Conservation (phyloP, 352 stramenopile genomes). For the Ophiocytium majus region DNA sequence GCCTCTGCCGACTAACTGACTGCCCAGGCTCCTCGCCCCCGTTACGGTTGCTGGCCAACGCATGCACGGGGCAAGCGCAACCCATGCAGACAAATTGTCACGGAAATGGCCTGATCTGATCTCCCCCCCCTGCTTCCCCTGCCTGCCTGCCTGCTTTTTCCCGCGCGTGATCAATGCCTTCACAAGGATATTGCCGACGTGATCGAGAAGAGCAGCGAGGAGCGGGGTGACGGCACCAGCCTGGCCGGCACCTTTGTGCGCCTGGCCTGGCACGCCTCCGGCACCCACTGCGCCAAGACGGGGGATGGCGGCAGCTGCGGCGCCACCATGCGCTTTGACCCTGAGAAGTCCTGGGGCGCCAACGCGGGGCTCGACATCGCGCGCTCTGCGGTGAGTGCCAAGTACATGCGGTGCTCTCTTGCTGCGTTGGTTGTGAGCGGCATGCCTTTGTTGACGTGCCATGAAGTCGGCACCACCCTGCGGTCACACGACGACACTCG, state of each 20-base stretch:
- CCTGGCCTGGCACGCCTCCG: conserved; percentile 84
- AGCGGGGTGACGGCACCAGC: conserved; percentile 72
- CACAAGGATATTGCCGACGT: conserved; percentile 36
- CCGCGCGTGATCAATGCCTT: neutral
- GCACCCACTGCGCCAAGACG: neutral
- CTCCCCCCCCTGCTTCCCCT: neutral
- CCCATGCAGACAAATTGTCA: too few species aligned
- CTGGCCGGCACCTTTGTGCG: conserved; percentile 80
- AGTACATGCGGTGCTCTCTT: too few species aligned
- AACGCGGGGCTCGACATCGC: conserved; percentile 83
- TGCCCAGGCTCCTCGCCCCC: too few species aligned
- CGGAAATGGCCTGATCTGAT: too few species aligned
- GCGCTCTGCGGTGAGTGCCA: conserved; percentile 31
- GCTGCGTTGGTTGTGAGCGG: too few species aligned
- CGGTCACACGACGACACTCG: too few species aligned
- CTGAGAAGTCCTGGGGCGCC: conserved; percentile 81
- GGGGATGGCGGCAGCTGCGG: conserved; percentile 67
- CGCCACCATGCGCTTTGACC: conserved; percentile 80
- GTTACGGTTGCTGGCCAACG: too few species aligned
- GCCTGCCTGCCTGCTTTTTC: neutral
- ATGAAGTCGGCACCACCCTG: too few species aligned
- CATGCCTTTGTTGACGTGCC: too few species aligned
- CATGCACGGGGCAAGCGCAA: too few species aligned
- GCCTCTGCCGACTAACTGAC: too few species aligned
- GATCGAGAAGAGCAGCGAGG: conserved; percentile 39